Conservation (phyloP, 495 filamentous ascomycete species). For the Hypoxylon fuscum region DNA sequence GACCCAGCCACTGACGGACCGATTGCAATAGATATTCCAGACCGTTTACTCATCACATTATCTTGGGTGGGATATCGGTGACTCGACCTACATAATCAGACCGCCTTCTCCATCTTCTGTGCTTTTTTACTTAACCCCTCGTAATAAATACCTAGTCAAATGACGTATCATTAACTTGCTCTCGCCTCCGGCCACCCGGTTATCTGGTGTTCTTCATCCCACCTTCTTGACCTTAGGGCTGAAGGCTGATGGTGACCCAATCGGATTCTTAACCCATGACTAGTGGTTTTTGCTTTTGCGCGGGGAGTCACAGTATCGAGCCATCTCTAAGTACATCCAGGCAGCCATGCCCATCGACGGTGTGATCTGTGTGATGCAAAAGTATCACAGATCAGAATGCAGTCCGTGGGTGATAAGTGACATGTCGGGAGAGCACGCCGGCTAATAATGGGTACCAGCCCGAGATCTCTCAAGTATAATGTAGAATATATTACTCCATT, state of each 20-base stretch:
- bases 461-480: too few relatives aligned
- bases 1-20: too few relatives aligned
- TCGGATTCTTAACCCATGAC: constrained; percentile 1
- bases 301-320: neutral
- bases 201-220: neutral
- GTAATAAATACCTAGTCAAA: too few relatives aligned
- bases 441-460: too few relatives aligned
- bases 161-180: constrained; percentile 11
- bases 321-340: neutral
- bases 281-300: constrained; percentile 18
- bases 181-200: neutral
- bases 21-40: too few relatives aligned
- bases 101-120: too few relatives aligned
- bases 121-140: too few relatives aligned
- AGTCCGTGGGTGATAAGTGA: constrained; percentile 2
- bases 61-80: too few relatives aligned
- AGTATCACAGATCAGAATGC: constrained; percentile 7
- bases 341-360: neutral
- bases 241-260: neutral
- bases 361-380: neutral
- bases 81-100: too few relatives aligned
- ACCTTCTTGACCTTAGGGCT: constrained; percentile 8
- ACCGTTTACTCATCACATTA: too few relatives aligned
- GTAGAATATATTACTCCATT: too few relatives aligned
- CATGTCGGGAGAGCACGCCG: neutral